Evolutionary conservation across 75 land plant species (phyloP), one percentile per base, ranked within the genome.

Genomic region (Selaginella moellendorffii): DNA sequence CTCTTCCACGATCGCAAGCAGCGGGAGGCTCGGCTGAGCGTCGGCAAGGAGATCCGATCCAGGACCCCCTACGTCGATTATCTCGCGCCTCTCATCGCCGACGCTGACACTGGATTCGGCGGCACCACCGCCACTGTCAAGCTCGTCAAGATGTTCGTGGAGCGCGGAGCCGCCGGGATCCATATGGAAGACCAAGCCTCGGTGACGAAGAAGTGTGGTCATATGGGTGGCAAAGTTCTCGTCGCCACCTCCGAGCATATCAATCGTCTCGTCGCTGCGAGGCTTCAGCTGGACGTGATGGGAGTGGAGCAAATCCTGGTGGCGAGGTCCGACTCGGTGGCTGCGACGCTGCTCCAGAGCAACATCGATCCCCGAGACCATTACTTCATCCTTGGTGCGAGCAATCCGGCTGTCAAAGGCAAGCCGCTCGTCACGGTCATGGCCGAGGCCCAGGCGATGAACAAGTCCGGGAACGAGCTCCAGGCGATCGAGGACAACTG

Each of bases 331-430:
- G 59, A 56, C 24, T 56, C 24, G 5, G 59, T 56, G 5, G 59
- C 24, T 56, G 59, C 59, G 2, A 56, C 46, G 46, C 14, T 56
- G 5, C 23, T 24, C 2, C 21, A 56, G 21, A 56, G 24, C 24
- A 56, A 56, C 24, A 56, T 56, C 2, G 59, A 56, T 24, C 59
- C 59, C n/a, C 21, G 59, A 5, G 96, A 89, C 66, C 96, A 89
- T 63, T 81, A 74, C 51, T 89, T 89, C 76, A 83, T 89, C 8
- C 36, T 89, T 24, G 96, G 96, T 31, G 46, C 46, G 14, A 36
- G 46, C 46, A 56, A 56, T 56, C 59, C 59, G 5, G 59, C 59
- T 2, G 19, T 56, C 8, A 56, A 56, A 21, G 59, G 59, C 8
- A 19, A 56, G 19, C 59, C 59, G 5, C 24, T 56, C 21, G 59